phyloP scores from a whole-genome alignment of 73 alveolate genomes.

The Urostyla sp. region DNA sequence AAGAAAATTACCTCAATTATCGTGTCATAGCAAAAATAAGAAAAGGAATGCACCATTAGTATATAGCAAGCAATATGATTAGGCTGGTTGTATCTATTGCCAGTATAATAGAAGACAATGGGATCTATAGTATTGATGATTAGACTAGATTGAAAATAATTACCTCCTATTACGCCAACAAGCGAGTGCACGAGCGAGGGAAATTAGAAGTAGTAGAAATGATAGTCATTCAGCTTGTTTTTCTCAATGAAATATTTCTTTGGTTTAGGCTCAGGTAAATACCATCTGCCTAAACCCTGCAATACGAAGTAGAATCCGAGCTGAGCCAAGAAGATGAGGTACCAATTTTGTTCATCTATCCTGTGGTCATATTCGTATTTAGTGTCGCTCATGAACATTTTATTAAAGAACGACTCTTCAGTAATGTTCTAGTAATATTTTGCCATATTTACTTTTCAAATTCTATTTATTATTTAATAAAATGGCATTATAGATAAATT shows the following conservation, averaged over 20 bases:
- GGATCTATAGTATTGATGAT: constrained; percentile 40
- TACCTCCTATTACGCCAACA: constrained; percentile 17
- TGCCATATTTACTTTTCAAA: neutral
- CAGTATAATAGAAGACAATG: constrained; percentile 39
- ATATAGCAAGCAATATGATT: constrained; percentile 30
- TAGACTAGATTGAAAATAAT: neutral
- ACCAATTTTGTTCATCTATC: constrained; percentile 50
- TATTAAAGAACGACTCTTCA: neutral
- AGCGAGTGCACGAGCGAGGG: constrained; percentile 32
- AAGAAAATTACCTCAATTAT: constrained; percentile 32
- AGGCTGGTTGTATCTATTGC: constrained; percentile 49
- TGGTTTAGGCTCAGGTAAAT: constrained; percentile 18
- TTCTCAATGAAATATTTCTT: neutral
- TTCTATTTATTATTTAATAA: too few species aligned
- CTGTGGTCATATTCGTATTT: constrained; percentile 14
- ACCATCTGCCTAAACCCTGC: neutral
- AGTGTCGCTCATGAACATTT: neutral
- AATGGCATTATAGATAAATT: too few species aligned
- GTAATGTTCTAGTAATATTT: neutral
- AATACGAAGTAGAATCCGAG: constrained; percentile 5
- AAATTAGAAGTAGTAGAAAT: constrained; percentile 29
- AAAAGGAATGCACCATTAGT: constrained; percentile 9
- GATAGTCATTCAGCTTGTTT: constrained; percentile 19
- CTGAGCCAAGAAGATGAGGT: neutral
- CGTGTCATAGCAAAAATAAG: constrained; percentile 43